phyloP scores from a whole-genome alignment of 371 early-diverging fungal species.

The Syncephalis plumigaleata region DNA sequence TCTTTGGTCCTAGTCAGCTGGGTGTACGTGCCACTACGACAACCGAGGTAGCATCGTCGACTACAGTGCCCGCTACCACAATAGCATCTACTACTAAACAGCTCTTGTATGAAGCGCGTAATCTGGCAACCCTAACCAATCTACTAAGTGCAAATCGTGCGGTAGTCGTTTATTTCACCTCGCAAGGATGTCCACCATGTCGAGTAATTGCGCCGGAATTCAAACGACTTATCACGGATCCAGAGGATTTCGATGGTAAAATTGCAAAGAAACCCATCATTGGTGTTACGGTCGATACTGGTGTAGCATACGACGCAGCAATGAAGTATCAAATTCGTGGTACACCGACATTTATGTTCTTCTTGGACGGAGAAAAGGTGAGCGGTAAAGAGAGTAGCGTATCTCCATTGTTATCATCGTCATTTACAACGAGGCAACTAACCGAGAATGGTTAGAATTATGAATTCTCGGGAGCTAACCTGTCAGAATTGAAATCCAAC shows the following conservation, averaged over 20 bases:
- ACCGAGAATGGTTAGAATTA: too few relatives aligned
- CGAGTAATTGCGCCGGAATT: slow-evolving; percentile 50
- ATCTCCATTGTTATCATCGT: too few relatives aligned
- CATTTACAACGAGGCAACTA: too few relatives aligned
- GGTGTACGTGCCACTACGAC: slow-evolving; percentile 1
- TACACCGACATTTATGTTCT: too few relatives aligned
- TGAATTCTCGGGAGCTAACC: too few relatives aligned
- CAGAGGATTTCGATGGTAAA: too few relatives aligned
- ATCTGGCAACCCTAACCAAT: slow-evolving; percentile 11
- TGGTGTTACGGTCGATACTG: background rate
- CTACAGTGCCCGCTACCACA: background rate
- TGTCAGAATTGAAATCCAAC: too few relatives aligned
- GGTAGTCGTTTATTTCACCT: slow-evolving; percentile 56
- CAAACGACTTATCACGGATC: slow-evolving; percentile 22
- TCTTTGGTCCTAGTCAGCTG: slow-evolving; percentile 19
- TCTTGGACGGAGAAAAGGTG: too few relatives aligned
- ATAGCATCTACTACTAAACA: too few relatives aligned
- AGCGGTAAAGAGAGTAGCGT: too few relatives aligned
- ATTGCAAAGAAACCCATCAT: too few relatives aligned
- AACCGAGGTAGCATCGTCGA: too few relatives aligned
- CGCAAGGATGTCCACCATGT: slow-evolving; percentile 53
- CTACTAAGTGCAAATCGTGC: slow-evolving; percentile 24
- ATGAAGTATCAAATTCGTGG: background rate
- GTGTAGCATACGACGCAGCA: slow-evolving; percentile 1
- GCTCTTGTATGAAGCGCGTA: slow-evolving; percentile 16